phyloP scores from a whole-genome alignment of 345 rosid genomes.

The Acer campestre region DNA sequence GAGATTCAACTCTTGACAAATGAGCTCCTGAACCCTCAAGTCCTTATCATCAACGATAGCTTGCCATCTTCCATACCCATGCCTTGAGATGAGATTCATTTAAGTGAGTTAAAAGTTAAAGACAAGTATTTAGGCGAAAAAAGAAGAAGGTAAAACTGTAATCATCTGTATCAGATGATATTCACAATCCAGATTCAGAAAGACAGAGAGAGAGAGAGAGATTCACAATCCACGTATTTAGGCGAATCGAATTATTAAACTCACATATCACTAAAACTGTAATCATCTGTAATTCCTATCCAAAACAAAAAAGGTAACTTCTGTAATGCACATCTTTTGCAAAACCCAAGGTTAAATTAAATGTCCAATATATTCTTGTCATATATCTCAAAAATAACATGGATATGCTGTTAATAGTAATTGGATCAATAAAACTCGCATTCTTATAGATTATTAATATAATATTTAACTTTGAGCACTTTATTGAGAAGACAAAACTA shows the following conservation, averaged over 20 bases:
- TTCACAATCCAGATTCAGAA: too few species aligned
- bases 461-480: slow-evolving; percentile 2
- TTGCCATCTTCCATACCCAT: slow-evolving; percentile 99
- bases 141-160: too few species aligned
- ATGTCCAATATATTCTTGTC: background rate
- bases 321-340: background rate
- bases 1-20: slow-evolving; percentile 88
- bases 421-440: background rate
- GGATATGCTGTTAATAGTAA: background rate
- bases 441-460: background rate
- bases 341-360: background rate
- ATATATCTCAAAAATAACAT: background rate
- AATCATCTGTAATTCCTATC: background rate
- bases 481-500: background rate
- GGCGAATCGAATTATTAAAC: background rate
- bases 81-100: slow-evolving; percentile 53
- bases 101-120: background rate
- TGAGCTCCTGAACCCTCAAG: slow-evolving; percentile 78
- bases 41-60: slow-evolving; percentile 97
- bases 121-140: too few species aligned
- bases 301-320: background rate
- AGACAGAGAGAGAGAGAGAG: too few species aligned
- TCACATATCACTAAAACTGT: background rate
- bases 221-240: too few species aligned
- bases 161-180: too few species aligned